Conservation (phyloP, 2,329 filamentous ascomycete genomes). For the Teratosphaeria epicoccoides region DNA sequence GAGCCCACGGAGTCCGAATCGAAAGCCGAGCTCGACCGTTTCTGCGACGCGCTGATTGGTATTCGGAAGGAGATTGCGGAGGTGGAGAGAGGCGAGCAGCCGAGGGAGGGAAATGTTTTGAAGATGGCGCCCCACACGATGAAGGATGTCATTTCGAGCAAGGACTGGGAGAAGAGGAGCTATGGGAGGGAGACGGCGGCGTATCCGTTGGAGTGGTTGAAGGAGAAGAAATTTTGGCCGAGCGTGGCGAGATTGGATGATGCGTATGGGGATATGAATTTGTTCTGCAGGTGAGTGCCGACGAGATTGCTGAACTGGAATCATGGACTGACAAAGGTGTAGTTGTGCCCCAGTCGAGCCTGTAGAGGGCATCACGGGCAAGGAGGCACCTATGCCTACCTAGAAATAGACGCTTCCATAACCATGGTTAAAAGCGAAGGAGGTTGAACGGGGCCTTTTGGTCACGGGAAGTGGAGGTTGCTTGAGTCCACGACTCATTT, state of each 20-base stretch:
- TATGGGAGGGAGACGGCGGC: conserved; percentile 76
- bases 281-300: conserved; percentile 63
- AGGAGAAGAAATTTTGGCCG: conserved; percentile 98
- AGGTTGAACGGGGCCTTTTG: neutral
- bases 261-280: conserved; percentile 78
- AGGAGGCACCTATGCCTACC: conserved; percentile 22
- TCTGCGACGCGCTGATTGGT: conserved; percentile 77
- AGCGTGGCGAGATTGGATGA: conserved; percentile 78
- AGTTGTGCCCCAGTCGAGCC: conserved; percentile 68
- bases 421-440: neutral
- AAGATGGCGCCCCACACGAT: conserved; percentile 84
- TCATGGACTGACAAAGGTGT: conserved; percentile 3
- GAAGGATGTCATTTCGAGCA: conserved; percentile 59
- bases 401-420: conserved; percentile 3
- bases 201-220: conserved; percentile 71
- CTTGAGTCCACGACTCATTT: neutral
- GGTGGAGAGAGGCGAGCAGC: conserved; percentile 67
- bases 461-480: neutral
- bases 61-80: conserved; percentile 79
- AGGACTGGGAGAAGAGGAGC: conserved; percentile 63
- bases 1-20: conserved; percentile 92
- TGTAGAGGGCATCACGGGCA: conserved; percentile 27
- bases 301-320: neutral
- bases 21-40: conserved; percentile 85
- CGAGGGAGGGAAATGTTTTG: conserved; percentile 68